A percentile compares a stretch with the other conserved stretches of the same genome.
phyloP scores from a whole-genome alignment of 176 grass and related monocot genomes.

The Tuctoria greenei region DNA sequence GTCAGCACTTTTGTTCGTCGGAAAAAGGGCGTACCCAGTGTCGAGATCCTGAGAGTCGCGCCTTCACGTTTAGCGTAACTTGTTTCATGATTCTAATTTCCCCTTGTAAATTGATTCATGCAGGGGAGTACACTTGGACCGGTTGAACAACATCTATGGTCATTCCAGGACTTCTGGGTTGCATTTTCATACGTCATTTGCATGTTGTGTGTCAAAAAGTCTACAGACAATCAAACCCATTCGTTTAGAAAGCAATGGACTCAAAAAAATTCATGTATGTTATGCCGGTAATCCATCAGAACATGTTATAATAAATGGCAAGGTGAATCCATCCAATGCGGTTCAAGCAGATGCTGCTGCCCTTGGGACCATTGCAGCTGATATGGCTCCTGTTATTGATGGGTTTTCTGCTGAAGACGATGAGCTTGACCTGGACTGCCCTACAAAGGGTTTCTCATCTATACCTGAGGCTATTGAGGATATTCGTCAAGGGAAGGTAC shows the following conservation, averaged over 20 bases:
- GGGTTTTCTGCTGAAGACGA: constrained; percentile 55
- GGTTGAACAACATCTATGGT: constrained; percentile 28
- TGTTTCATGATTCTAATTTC: constrained; percentile 15
- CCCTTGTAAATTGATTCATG: constrained; percentile 18
- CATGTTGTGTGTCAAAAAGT: constrained; percentile 24
- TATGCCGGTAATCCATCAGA: constrained; percentile 27
- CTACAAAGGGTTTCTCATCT: constrained; percentile 82
- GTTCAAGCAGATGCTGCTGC: constrained; percentile 50
- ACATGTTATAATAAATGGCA: constrained; percentile 35
- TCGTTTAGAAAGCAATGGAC: constrained; percentile 22
- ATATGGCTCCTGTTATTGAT: constrained; percentile 58
- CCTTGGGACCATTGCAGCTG: constrained; percentile 62
- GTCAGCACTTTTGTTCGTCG: background rate
- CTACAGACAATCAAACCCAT: constrained; percentile 20
- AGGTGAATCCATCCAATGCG: constrained; percentile 19
- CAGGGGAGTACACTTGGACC: constrained; percentile 26
- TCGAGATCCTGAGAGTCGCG: background rate
- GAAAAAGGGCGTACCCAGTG: too few relatives aligned
- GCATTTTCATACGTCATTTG: constrained; percentile 5
- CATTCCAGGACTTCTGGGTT: constrained; percentile 24
- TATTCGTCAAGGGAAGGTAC: constrained; percentile 80
- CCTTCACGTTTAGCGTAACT: background rate
- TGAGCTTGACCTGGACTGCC: constrained; percentile 78
- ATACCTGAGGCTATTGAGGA: constrained; percentile 90
- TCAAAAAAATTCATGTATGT: constrained; percentile 35